phyloP scores from a whole-genome alignment of 148 eudicot species.

The Rheum nobile region DNA sequence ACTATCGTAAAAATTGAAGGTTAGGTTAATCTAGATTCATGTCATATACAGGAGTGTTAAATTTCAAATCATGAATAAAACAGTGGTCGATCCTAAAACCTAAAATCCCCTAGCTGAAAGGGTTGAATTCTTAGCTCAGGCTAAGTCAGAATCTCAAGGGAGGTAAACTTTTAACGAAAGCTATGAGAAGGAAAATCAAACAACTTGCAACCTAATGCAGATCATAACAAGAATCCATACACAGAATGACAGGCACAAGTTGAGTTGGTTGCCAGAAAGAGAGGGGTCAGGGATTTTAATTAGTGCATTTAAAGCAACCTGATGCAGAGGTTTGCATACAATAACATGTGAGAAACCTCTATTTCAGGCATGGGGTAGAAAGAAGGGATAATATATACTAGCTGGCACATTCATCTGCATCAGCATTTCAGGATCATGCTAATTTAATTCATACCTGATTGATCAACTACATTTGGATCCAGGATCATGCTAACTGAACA shows the following conservation, averaged over 20 bases:
- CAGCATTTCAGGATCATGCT: background rate
- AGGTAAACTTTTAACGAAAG: background rate
- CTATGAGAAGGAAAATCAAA: background rate
- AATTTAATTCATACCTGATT: background rate
- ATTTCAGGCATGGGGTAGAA: background rate
- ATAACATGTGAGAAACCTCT: background rate
- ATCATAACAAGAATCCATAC: background rate
- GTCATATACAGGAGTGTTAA: too few species aligned
- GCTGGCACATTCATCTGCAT: conserved; percentile 4
- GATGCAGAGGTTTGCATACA: conserved; percentile 1
- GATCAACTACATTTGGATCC: background rate
- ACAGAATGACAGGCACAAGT: background rate
- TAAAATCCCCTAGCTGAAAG: background rate
- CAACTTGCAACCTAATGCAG: background rate
- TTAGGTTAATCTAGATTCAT: too few species aligned
- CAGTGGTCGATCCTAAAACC: too few species aligned
- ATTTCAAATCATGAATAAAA: too few species aligned
- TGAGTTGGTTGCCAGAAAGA: background rate
- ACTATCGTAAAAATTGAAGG: too few species aligned
- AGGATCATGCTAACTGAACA: background rate
- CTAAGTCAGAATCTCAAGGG: background rate
- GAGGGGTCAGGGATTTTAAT: background rate
- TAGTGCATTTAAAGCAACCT: conserved; percentile 6
- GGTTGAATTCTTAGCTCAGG: background rate
- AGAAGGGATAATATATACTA: background rate